phyloP scores from a whole-genome alignment of 257 asterid species.

The Forsythia viridissima region DNA sequence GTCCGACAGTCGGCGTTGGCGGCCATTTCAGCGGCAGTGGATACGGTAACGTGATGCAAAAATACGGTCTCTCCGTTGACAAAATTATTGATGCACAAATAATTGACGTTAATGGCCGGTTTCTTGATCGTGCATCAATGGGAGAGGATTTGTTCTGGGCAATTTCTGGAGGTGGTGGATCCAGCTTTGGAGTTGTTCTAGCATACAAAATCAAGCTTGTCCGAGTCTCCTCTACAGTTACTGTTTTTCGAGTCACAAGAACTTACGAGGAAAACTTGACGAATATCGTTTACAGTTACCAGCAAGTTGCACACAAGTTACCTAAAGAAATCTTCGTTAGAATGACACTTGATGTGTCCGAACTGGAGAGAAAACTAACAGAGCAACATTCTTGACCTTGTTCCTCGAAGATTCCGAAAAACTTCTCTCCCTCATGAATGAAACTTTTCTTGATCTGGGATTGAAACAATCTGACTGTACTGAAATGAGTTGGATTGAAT shows the following conservation, averaged over 20 bases:
- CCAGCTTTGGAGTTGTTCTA: too few relatives aligned
- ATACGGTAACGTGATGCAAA: conserved; percentile 28
- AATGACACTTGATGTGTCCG: not conserved
- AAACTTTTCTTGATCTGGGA: conserved; percentile 27
- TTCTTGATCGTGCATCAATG: conserved; percentile 25
- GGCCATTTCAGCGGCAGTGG: conserved; percentile 33
- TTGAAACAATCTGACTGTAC: conserved; percentile 18
- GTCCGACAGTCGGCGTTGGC: conserved; percentile 28
- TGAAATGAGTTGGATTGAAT: conserved; percentile 39
- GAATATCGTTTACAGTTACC: conserved; percentile 11
- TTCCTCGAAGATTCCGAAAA: conserved; percentile 31
- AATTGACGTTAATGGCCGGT: conserved; percentile 22
- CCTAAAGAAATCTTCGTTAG: conserved; percentile 21
- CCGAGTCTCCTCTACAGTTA: conserved; percentile 13
- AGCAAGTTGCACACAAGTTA: conserved; percentile 9
- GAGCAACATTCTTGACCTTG: conserved; percentile 17
- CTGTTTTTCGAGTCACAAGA: conserved; percentile 17
- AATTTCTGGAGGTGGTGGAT: conserved; percentile 35
- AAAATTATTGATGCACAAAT: conserved; percentile 29
- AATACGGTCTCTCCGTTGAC: conserved; percentile 27
- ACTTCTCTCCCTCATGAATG: conserved; percentile 19
- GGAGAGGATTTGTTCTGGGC: conserved; percentile 38
- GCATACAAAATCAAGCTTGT: too few relatives aligned
- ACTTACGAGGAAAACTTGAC: conserved; percentile 13
- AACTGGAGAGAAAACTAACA: not conserved